phyloP scores from a whole-genome alignment of 805 yeast genomes.

The Novakomyces olei region DNA sequence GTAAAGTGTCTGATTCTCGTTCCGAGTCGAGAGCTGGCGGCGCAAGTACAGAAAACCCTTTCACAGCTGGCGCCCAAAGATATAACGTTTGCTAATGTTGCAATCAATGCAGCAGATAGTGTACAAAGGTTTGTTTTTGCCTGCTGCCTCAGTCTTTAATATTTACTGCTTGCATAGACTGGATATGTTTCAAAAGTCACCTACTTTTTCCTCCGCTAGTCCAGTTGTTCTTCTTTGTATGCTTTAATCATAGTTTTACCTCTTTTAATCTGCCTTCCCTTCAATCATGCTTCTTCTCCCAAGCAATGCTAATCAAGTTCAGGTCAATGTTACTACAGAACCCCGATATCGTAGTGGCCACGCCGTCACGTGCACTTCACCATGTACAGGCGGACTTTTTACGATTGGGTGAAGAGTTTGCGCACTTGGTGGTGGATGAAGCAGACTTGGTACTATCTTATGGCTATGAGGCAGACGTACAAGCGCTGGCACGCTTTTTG shows the following conservation, averaged over 20 bases:
- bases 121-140: too few species aligned
- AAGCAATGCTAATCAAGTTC: too few species aligned
- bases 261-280: too few species aligned
- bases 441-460: constrained; percentile 77
- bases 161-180: too few species aligned
- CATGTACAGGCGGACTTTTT: constrained; percentile 24
- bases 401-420: constrained; percentile 29
- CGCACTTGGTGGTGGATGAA: constrained; percentile 73
- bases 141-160: too few species aligned
- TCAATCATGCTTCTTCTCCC: too few species aligned
- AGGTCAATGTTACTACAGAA: constrained; percentile 47
- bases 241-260: too few species aligned
- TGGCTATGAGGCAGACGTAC: constrained; percentile 74
- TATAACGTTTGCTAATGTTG: constrained; percentile 42
- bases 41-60: constrained; percentile 56
- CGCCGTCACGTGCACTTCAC: constrained; percentile 58
- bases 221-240: too few species aligned
- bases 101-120: constrained; percentile 41
- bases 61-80: constrained; percentile 41
- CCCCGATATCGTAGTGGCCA: constrained; percentile 67
- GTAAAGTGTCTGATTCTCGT: constrained; percentile 52
- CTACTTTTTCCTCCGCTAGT: too few species aligned
- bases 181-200: too few species aligned
- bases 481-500: constrained; percentile 36
- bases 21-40: constrained; percentile 80